Percentiles rank a stretch among this genome's conserved stretches.
Evolutionary conservation across 2,329 filamentous ascomycete genomes (phyloP).

Genomic region (Fusarium hostae): DNA sequence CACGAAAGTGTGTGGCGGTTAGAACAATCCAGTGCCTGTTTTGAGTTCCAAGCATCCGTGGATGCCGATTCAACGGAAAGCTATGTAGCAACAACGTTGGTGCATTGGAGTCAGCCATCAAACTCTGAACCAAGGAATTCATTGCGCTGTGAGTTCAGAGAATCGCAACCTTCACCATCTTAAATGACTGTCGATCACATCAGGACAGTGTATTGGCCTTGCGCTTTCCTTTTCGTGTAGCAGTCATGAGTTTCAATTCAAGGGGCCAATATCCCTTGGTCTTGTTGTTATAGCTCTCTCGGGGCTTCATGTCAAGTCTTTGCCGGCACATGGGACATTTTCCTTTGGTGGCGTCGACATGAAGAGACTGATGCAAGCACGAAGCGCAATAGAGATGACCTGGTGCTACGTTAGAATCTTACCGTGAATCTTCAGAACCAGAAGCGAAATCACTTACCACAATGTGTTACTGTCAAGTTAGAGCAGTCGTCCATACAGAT

Average conservation of each 20-base stretch:
- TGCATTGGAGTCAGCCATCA: neutral
- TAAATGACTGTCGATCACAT: slow-evolving; percentile 9
- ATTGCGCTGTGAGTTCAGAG: neutral
- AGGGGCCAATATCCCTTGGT: slow-evolving; percentile 67
- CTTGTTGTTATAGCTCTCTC: slow-evolving; percentile 55
- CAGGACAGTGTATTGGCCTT: slow-evolving; percentile 48
- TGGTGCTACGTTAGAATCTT: slow-evolving; percentile 47
- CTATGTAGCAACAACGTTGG: neutral
- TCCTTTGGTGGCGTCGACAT: slow-evolving; percentile 65
- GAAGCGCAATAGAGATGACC: slow-evolving; percentile 73
- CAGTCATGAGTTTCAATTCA: slow-evolving; percentile 71
- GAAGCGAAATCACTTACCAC: slow-evolving; percentile 61
- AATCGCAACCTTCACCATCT: neutral
- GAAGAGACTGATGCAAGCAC: slow-evolving; percentile 69
- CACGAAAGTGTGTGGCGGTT: neutral
- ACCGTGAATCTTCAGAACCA: neutral
- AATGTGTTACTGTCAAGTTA: slow-evolving; percentile 71
- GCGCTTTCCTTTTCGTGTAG: slow-evolving; percentile 61
- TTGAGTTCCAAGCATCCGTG: neutral
- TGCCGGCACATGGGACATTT: slow-evolving; percentile 73
- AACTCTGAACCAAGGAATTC: neutral
- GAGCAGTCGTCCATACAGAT: slow-evolving; percentile 74
- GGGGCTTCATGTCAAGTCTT: slow-evolving; percentile 63
- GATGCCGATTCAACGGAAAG: slow-evolving; percentile 3
- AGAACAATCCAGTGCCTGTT: neutral